These are phyloP conservation scores for Carnegiea gigantea DNA, from an alignment of 179 eudicot species.

Conservation along the genomic window DNA sequence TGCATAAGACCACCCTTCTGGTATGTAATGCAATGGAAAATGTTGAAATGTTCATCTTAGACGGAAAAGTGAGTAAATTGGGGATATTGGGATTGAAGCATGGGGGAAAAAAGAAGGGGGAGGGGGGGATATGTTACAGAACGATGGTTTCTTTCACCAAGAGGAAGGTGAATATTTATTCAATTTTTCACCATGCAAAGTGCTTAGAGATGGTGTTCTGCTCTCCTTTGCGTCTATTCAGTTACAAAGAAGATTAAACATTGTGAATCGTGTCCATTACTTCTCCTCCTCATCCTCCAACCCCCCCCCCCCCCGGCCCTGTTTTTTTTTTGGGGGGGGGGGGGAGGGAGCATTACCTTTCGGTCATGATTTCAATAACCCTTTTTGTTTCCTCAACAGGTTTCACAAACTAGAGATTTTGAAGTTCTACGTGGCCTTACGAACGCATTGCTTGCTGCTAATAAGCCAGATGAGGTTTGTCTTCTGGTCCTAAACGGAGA, in stretches of 20 bases:
- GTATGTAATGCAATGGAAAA: neutral
- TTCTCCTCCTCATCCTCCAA: neutral
- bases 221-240: neutral
- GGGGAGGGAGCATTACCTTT: neutral
- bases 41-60: neutral
- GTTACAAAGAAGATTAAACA: conserved; percentile 6
- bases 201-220: neutral
- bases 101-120: neutral
- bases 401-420: conserved; percentile 53
- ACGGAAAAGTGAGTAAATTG: neutral
- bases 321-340: too few relatives aligned
- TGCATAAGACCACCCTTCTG: neutral
- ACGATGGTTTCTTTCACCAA: neutral
- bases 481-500: neutral
- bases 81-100: neutral
- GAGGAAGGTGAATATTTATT: neutral
- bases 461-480: conserved; percentile 88
- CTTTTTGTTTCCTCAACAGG: conserved; percentile 44
- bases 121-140: neutral
- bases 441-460: conserved; percentile 85
- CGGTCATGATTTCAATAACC: conserved; percentile 7
- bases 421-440: conserved; percentile 90
- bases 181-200: neutral
- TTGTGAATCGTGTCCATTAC: neutral
- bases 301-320: neutral